Evolutionary conservation across 768 basidiomycete genomes (phyloP), one percentile per base, ranked within the genome.

Genomic region (Naganishia onofrii): DNA sequence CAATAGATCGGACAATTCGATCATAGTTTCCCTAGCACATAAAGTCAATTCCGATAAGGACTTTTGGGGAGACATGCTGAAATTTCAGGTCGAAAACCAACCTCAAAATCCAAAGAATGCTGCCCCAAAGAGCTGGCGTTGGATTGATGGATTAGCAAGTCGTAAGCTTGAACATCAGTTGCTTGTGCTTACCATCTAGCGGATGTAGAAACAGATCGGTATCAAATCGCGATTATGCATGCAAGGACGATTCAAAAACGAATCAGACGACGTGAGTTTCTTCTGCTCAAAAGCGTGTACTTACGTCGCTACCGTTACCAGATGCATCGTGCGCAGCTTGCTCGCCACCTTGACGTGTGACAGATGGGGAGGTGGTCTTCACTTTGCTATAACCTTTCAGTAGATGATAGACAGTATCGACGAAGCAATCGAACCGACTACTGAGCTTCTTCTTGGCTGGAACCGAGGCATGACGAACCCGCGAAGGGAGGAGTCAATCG

Each of bases 91-190:
- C 12, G n/a, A n/a, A 13, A 32, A 72, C 83, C 71, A 76, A 90
- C 93, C 78, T 94, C 88, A 72, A 97, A 97, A 80, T 97, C 95
- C 46, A 98, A 82, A 8, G 96, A 91, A 93, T 95, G 97, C 82
- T 99, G 95, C 76, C 97, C 95, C 32, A 99, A 84, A 19, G 93
- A 93, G 79, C 93, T 95, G 54, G n/a, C n/a, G 12, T 26, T 46
- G 19, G 2, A 19, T 63, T 3, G 42, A 44, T 3, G 10, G 26
- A 26, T 63, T 29, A 63, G 38, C 12, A 52, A 23, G 15, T 46
- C 48, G 8, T 34, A 31, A 9, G 17, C 13, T 32, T 68, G 23
- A 68, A 57, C 67, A 66, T n/a, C 5, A 31, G n/a, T 1, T 23
- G 19, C 12, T 31, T 36, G 28, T 29, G 26, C 23, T 54, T 68